Evolutionary conservation across 2,329 filamentous ascomycete species (phyloP).

Genomic region (Trematosphaeria pertusa): DNA sequence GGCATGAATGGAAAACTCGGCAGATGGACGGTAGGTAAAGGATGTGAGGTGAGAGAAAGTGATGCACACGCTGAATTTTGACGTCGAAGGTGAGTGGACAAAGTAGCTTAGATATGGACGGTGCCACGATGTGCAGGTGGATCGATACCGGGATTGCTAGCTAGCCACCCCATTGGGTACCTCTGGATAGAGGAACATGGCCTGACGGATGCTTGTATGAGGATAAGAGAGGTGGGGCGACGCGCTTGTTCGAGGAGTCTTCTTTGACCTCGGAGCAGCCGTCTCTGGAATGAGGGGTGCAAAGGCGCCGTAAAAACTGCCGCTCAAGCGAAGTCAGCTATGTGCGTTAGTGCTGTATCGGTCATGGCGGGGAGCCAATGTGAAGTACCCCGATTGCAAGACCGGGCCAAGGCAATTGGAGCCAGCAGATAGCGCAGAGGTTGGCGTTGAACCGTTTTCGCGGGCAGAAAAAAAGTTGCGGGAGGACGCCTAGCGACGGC

Average conservation of each 20-base stretch:
- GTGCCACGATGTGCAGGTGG: too few relatives aligned
- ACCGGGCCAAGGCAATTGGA: conserved; percentile 16
- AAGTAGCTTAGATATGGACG: too few relatives aligned
- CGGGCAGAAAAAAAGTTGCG: conserved; percentile 11
- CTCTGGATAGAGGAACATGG: not conserved
- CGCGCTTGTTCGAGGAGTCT: conserved; percentile 17
- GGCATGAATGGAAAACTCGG: too few relatives aligned
- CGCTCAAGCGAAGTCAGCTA: too few relatives aligned
- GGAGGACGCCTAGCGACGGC: conserved; percentile 8
- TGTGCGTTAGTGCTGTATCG: too few relatives aligned
- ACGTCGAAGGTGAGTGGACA: too few relatives aligned
- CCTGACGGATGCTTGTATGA: conserved; percentile 19
- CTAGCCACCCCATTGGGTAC: too few relatives aligned
- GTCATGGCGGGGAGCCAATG: conserved; percentile 33
- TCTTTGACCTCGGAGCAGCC: conserved; percentile 14
- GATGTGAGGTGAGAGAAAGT: too few relatives aligned
- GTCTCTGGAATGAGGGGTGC: conserved; percentile 7
- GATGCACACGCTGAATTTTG: too few relatives aligned
- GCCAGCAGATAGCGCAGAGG: conserved; percentile 16
- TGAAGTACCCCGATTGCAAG: conserved; percentile 2
- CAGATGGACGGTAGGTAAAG: too few relatives aligned
- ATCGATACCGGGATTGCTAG: too few relatives aligned
- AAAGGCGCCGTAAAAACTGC: too few relatives aligned
- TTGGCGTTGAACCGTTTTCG: conserved; percentile 7
- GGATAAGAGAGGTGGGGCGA: conserved; percentile 26